Evolutionary conservation across 2,329 filamentous ascomycete species (phyloP).

Genomic region (Neofusicoccum ribis): DNA sequence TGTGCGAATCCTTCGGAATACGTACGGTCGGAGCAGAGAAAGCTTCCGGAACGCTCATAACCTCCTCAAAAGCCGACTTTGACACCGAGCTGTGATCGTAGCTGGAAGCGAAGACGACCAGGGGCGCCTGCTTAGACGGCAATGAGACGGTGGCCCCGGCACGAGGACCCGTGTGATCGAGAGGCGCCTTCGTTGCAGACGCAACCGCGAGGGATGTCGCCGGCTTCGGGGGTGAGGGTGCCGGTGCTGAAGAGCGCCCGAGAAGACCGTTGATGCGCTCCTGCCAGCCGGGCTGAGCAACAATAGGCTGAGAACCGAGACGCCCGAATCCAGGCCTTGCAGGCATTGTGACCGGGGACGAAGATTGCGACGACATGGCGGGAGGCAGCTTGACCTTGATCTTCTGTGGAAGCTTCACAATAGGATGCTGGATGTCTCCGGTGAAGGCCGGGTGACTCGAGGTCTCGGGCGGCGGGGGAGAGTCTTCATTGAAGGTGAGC

Average conservation of each 20-base stretch:
- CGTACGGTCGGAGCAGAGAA: conserved; percentile 15
- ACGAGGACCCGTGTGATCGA: neutral
- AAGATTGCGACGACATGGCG: conserved; percentile 37
- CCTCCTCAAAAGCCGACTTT: conserved; percentile 16
- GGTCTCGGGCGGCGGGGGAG: conserved; percentile 69
- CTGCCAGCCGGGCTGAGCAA: conserved; percentile 63
- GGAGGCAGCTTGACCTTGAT: conserved; percentile 83
- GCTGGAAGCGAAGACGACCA: neutral
- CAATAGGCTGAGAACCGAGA: conserved; percentile 40
- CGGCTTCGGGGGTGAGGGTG: conserved; percentile 13
- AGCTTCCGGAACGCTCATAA: conserved; percentile 17
- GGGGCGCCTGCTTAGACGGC: neutral
- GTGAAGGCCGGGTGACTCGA: conserved; percentile 72
- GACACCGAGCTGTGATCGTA: neutral
- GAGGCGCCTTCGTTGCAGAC: conserved; percentile 15
- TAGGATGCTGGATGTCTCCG: conserved; percentile 64
- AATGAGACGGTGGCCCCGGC: conserved; percentile 13
- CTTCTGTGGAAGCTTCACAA: conserved; percentile 68
- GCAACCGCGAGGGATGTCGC: neutral
- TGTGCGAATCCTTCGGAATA: conserved; percentile 13
- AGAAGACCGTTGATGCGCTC: conserved; percentile 78
- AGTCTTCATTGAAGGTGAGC: conserved; percentile 12
- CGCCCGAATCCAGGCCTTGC: conserved; percentile 25
- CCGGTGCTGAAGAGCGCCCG: neutral
- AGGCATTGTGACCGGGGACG: conserved; percentile 44